Conservation (phyloP, 306 rosid genomes). For the Vigna unguiculata region DNA sequence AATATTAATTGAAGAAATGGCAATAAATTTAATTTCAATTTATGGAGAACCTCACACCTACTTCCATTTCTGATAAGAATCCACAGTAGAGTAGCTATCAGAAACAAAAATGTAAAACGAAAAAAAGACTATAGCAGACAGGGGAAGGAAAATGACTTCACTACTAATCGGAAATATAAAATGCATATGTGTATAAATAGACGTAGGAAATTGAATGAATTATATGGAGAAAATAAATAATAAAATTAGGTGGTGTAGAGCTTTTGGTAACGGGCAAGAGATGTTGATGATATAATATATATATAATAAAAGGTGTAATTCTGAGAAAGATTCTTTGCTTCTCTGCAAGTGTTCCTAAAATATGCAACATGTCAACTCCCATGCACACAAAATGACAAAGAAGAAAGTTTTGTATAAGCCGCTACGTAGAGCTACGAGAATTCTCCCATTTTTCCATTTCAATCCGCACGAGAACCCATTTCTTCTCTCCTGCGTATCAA, state of each 20-base stretch:
- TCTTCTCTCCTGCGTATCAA: slow-evolving; percentile 43
- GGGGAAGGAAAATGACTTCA: slow-evolving; percentile 43
- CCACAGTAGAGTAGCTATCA: neutral
- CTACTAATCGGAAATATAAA: slow-evolving; percentile 27
- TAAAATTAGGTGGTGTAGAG: slow-evolving; percentile 39
- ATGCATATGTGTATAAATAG: slow-evolving; percentile 3
- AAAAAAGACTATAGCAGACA: neutral
- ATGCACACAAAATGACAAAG: slow-evolving; percentile 57
- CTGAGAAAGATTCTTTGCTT: slow-evolving; percentile 61
- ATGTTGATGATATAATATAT: slow-evolving; percentile 25
- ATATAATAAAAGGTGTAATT: slow-evolving; percentile 45
- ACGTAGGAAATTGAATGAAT: slow-evolving; percentile 41
- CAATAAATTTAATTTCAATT: neutral
- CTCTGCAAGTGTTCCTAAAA: slow-evolving; percentile 55
- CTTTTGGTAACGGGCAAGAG: slow-evolving; percentile 54
- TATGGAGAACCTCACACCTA: neutral
- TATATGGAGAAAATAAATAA: slow-evolving; percentile 24
- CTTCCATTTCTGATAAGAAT: neutral
- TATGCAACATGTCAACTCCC: slow-evolving; percentile 64
- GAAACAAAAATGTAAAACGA: slow-evolving; percentile 20
- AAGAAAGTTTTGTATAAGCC: slow-evolving; percentile 36
- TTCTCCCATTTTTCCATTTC: slow-evolving; percentile 58
- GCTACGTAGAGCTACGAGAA: slow-evolving; percentile 51
- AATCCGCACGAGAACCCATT: slow-evolving; percentile 58
- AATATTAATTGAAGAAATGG: too few species aligned